Base-by-base conservation (phyloP, 176 grass and related monocot species). In the Raddia guianensis region DNA sequence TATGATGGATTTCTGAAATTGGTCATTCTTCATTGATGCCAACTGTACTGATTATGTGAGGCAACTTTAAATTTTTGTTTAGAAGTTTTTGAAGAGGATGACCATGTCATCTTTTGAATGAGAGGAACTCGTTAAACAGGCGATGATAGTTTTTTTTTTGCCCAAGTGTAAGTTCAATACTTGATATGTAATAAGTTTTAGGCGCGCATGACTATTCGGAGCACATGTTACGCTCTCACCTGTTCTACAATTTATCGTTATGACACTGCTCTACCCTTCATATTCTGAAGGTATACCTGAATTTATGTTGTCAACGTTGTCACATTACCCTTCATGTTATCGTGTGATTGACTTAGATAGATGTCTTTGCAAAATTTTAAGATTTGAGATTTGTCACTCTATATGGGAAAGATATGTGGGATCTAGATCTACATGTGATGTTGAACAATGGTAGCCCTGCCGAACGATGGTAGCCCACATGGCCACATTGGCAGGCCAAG, bases 161-260 rank as follows among this genome's bases (percentile, higher is more conserved):
- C 13, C 68, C 42, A 59, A 74, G 27, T 27, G 27, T 27, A 27
- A 27, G n/a, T 49, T 37, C 18, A 77, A 46, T 82, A 63, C 46
- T 69, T 81, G 74, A 49, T 86, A 73, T 60, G 82, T 47, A 87
- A 81, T 87, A 87, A 84, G 68, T 43, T 76, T 75, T 77, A 18
- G 75, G 78, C 66, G 68, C 3, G 14, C 34, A 49, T 40, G 13
- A 57, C 64, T 54, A 20, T 40, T 69, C 50, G 52, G 20, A 60
- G 82, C 15, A 48, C 51, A 55, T 21, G 52, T 77, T 50, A 15
- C 37, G 18, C 32, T 9, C 14, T 27, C 15, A 21, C 53, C 64
- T 68, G 63, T 14, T 43, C 16, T 55, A 16, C 19, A 4, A 16
- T 42, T 50, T 59, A 70, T 61, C 70, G 11, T 43, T 69, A 13